Evolutionary conservation across 257 asterid species (phyloP).

Genomic region (Leptodermis oblonga): DNA sequence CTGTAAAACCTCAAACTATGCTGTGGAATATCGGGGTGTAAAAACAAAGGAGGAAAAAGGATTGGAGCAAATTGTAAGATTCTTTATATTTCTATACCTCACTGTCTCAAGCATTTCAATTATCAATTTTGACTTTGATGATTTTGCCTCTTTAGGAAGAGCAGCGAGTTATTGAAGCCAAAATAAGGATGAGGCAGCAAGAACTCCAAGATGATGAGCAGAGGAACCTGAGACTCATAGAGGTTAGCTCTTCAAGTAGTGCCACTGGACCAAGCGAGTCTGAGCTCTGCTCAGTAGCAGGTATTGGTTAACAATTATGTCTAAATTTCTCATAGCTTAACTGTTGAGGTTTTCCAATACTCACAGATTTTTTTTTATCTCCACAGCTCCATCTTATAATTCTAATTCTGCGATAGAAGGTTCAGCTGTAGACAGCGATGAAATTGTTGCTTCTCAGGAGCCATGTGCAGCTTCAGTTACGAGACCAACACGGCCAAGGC

Average conservation of each 20-base stretch:
- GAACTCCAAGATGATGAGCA: conserved; percentile 92
- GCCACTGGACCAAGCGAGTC: conserved; percentile 49
- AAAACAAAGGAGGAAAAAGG: conserved; percentile 95
- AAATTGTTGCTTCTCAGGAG: conserved; percentile 46
- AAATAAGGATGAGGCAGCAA: conserved; percentile 94
- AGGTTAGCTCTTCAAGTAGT: conserved; percentile 52
- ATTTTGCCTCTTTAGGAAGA: conserved; percentile 58
- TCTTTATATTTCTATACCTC: not conserved
- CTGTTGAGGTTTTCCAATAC: conserved; percentile 7
- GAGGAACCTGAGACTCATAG: conserved; percentile 55
- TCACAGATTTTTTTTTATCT: conserved; percentile 9
- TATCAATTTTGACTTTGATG: conserved; percentile 13
- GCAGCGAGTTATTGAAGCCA: conserved; percentile 95
- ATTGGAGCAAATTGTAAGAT: conserved; percentile 83
- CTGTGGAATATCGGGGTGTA: conserved; percentile 94
- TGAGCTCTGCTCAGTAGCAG: conserved; percentile 60
- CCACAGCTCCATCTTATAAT: conserved; percentile 52
- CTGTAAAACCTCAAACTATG: conserved; percentile 86
- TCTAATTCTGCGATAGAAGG: conserved; percentile 60
- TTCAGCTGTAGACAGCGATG: conserved; percentile 67
- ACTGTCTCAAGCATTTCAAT: not conserved
- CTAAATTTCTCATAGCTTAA: not conserved
- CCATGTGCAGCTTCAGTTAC: conserved; percentile 30
- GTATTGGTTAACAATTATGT: conserved; percentile 28
- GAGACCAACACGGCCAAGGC: conserved; percentile 51